Evolutionary conservation across 441 rosid genomes (phyloP).

Genomic region (Geranium incanum): DNA sequence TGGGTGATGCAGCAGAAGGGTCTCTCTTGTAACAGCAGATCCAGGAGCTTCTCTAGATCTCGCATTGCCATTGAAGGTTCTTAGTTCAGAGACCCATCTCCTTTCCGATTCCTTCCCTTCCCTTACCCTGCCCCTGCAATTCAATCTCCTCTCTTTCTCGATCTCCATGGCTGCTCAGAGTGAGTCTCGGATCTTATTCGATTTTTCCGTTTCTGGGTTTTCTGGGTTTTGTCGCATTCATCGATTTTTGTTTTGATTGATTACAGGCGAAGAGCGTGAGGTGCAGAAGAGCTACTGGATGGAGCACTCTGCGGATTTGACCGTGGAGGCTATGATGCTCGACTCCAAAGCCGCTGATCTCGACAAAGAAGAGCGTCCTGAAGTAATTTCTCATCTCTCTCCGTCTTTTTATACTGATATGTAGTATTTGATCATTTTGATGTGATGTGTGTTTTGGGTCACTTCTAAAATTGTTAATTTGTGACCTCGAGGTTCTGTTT

Average conservation of each 20-base stretch:
- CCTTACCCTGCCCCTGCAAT: background rate
- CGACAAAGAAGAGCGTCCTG: constrained; percentile 96
- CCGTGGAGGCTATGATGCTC: constrained; percentile 91
- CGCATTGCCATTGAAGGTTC: constrained; percentile 67
- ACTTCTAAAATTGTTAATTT: background rate
- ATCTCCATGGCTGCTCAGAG: constrained; percentile 39
- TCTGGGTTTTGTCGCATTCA: constrained; percentile 9
- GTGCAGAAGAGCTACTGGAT: constrained; percentile 80
- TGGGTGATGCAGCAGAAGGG: constrained; percentile 69
- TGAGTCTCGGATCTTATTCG: constrained; percentile 18
- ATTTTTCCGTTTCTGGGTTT: background rate
- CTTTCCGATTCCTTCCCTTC: background rate
- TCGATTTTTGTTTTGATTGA: background rate
- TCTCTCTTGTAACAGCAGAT: constrained; percentile 51
- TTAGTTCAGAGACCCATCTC: constrained; percentile 18
- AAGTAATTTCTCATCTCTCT: constrained; percentile 32
- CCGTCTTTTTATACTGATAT: background rate
- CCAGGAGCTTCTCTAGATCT: constrained; percentile 73
- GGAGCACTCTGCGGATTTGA: constrained; percentile 67
- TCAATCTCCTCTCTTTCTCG: background rate
- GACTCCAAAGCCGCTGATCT: constrained; percentile 86
- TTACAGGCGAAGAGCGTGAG: constrained; percentile 55
- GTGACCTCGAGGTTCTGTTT: background rate
- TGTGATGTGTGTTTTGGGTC: background rate
- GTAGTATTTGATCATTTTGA: background rate